These are phyloP conservation scores for Heritiera fomes DNA, from an alignment of 345 rosid species.

Conservation along the genomic window DNA sequence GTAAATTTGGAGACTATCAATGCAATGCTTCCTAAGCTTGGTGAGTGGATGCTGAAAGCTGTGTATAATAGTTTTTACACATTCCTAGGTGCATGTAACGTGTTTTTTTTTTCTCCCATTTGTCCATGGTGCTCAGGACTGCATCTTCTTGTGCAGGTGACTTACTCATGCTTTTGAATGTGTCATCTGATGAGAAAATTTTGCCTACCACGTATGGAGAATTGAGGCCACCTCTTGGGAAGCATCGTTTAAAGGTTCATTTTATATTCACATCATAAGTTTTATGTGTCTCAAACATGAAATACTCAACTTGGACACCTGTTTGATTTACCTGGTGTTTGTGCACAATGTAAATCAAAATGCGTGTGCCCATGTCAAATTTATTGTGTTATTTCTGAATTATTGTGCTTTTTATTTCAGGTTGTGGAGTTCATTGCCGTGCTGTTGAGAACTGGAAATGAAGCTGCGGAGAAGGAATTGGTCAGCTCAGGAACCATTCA, in stretches of 20 bases:
- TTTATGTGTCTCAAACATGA: not conserved
- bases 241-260: slow-evolving; percentile 90
- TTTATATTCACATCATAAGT: slow-evolving; percentile 15
- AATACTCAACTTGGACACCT: not conserved
- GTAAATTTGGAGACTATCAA: slow-evolving; percentile 76
- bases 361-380: not conserved
- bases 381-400: not conserved
- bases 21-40: slow-evolving; percentile 97
- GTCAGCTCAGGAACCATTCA: slow-evolving; percentile 75
- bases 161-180: slow-evolving; percentile 70
- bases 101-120: not conserved
- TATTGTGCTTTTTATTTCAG: slow-evolving; percentile 44
- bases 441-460: slow-evolving; percentile 75
- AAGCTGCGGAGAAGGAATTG: slow-evolving; percentile 79
- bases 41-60: slow-evolving; percentile 50
- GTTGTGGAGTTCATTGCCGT: slow-evolving; percentile 96
- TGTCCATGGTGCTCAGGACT: slow-evolving; percentile 22
- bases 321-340: slow-evolving; percentile 3
- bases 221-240: slow-evolving; percentile 96
- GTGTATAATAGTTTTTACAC: not conserved
- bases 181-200: slow-evolving; percentile 72
- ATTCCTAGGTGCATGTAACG: not conserved
- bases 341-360: not conserved
- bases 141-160: slow-evolving; percentile 51
- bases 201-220: slow-evolving; percentile 95